Conservation (phyloP, 1,284 basidiomycete species). For the Vanrija pseudolonga region DNA sequence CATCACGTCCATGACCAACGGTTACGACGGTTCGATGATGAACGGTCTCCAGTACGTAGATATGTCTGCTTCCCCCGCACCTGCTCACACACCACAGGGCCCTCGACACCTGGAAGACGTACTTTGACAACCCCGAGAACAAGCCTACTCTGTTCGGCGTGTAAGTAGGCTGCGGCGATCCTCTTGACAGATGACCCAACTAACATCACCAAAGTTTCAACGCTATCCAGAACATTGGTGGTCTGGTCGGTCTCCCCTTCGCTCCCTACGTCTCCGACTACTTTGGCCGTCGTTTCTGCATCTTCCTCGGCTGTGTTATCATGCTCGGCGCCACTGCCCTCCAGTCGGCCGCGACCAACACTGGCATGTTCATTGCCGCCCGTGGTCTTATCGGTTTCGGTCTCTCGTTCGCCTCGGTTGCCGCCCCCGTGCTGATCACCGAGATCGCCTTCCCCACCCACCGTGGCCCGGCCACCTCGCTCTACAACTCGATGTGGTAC, state of each 20-base stretch:
- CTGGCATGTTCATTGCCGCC: conserved; percentile 62
- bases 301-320: conserved; percentile 25
- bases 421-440: conserved; percentile 69
- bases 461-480: conserved; percentile 55
- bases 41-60: too few species aligned
- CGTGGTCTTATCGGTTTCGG: conserved; percentile 64
- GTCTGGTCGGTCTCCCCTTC: conserved; percentile 23
- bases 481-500: conserved; percentile 27
- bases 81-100: background rate
- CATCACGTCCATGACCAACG: conserved; percentile 31
- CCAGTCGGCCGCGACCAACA: conserved; percentile 52
- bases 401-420: conserved; percentile 47
- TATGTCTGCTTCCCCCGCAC: too few species aligned
- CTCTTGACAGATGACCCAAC: background rate
- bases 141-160: conserved; percentile 15
- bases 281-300: conserved; percentile 41
- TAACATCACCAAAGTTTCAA: conserved; percentile 17
- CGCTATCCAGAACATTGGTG: conserved; percentile 28
- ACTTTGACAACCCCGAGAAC: conserved; percentile 6
- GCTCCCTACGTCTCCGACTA: conserved; percentile 28
- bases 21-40: conserved; percentile 24
- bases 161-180: background rate
- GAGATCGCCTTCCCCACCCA: conserved; percentile 73
- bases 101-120: background rate
- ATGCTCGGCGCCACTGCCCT: conserved; percentile 34